These are phyloP conservation scores for Aspergillus pseudoglaucus DNA, from an alignment of 2,329 filamentous ascomycete genomes.

Conservation along the genomic window DNA sequence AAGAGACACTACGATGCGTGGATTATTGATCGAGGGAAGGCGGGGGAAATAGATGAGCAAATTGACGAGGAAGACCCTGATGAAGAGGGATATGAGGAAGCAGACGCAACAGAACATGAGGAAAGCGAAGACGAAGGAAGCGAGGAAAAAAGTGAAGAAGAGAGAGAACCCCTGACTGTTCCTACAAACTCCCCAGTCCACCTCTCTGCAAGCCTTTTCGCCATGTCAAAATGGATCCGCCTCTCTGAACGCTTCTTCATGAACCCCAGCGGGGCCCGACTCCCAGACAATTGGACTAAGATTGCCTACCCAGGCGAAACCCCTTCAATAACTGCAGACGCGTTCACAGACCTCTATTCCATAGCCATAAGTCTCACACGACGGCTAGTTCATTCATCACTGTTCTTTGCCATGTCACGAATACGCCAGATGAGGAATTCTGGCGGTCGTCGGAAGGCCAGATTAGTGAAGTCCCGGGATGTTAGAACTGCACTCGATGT, in stretches of 20 bases:
- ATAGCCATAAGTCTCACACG: slow-evolving; percentile 62
- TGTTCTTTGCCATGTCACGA: slow-evolving; percentile 66
- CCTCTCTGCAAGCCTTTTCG: slow-evolving; percentile 53
- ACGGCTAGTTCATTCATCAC: slow-evolving; percentile 60
- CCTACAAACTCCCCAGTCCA: slow-evolving; percentile 24
- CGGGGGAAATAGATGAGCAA: slow-evolving; percentile 24
- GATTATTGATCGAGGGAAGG: slow-evolving; percentile 49
- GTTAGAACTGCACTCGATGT: slow-evolving; percentile 51
- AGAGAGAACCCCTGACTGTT: slow-evolving; percentile 20
- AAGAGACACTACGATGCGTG: slow-evolving; percentile 58
- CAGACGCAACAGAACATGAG: background rate
- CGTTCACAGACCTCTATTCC: slow-evolving; percentile 68
- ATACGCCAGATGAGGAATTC: slow-evolving; percentile 46
- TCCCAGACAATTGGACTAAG: slow-evolving; percentile 62
- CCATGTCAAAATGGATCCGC: slow-evolving; percentile 53
- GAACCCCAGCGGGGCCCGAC: slow-evolving; percentile 54
- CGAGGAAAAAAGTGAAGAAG: slow-evolving; percentile 2
- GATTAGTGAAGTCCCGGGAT: slow-evolving; percentile 41
- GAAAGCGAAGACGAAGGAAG: slow-evolving; percentile 21
- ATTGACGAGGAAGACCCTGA: slow-evolving; percentile 5
- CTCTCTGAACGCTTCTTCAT: slow-evolving; percentile 67
- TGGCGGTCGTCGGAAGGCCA: slow-evolving; percentile 20
- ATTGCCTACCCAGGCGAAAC: slow-evolving; percentile 47
- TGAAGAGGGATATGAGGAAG: background rate
- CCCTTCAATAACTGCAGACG: slow-evolving; percentile 67